Percentiles rank a stretch among this genome's conserved stretches.
Evolutionary conservation across 1,284 basidiomycete species (phyloP).

Genomic region (Paramarasmius palmivorus): DNA sequence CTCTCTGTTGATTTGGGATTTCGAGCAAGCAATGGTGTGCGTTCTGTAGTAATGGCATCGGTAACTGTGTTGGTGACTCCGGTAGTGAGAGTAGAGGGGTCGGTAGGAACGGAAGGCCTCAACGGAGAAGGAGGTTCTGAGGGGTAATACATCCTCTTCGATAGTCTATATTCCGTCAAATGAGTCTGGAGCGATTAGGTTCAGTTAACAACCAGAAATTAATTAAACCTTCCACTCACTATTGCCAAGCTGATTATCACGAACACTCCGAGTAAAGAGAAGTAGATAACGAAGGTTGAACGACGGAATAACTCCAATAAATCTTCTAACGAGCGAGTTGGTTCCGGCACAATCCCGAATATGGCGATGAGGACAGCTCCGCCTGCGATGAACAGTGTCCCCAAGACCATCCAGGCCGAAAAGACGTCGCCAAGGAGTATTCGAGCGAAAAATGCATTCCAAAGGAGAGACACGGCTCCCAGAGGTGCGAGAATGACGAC

Average conservation of each 20-base stretch:
- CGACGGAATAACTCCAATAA: slow-evolving; percentile 79
- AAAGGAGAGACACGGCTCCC: slow-evolving; percentile 90
- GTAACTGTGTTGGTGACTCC: slow-evolving; percentile 30
- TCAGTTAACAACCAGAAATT: neutral
- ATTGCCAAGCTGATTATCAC: slow-evolving; percentile 63
- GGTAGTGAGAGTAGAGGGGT: slow-evolving; percentile 35
- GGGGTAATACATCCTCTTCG: slow-evolving; percentile 25
- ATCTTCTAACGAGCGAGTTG: slow-evolving; percentile 87
- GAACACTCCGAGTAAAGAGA: slow-evolving; percentile 68
- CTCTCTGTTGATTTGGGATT: slow-evolving; percentile 40
- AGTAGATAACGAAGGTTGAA: slow-evolving; percentile 81
- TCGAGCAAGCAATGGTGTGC: slow-evolving; percentile 53
- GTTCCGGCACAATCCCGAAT: slow-evolving; percentile 92
- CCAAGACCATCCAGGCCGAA: slow-evolving; percentile 82
- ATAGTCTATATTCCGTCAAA: slow-evolving; percentile 50
- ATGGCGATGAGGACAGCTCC: slow-evolving; percentile 90
- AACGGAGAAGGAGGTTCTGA: slow-evolving; percentile 34
- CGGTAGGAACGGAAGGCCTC: slow-evolving; percentile 30
- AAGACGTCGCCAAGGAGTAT: slow-evolving; percentile 87
- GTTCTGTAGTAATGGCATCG: slow-evolving; percentile 46
- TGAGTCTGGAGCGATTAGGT: slow-evolving; percentile 47
- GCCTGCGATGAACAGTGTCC: slow-evolving; percentile 85
- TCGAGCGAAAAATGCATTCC: slow-evolving; percentile 93
- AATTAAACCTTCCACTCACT: slow-evolving; percentile 44
- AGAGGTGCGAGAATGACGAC: slow-evolving; percentile 92